Base-by-base conservation (phyloP, 305 asterid species). In the Fraxinus albicans region DNA sequence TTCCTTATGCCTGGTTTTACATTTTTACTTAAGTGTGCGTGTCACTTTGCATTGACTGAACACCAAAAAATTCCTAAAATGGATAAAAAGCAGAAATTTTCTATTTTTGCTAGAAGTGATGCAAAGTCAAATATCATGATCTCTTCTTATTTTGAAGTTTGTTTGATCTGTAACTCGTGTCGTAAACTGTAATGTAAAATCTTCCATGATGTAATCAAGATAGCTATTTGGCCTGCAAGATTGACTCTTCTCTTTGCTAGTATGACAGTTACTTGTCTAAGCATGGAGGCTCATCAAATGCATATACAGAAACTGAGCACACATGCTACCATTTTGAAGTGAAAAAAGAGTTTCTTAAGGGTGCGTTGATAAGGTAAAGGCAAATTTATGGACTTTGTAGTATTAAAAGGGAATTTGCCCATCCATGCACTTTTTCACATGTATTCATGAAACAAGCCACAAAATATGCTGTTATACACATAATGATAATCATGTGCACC, bases 201-300 rank as follows among this genome's bases (percentile, higher is more conserved):
- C 77, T 82, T 60, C 53, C 80, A 60, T 75, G 79, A 34, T 74
- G 74, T 58, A 29, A 67, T 83, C 85, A 65, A 77, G n/a, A 27
- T 21, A 87, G 53, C 67, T 73, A 33, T 69, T 83, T 81, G 79
- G 81, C 40, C 78, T 73, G 38, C 80, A 80, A 77, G 80, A 87
- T 84, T 89, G 89, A 89, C 92, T 80, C 79, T 86, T 88, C 80
- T 76, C 77, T 83, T 89, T 87, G 86, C 85, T 90, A 96, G 99
- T 96, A 96, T 90, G 99, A 93, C 73, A 94, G 98, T 91, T 96
- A 89, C 92, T 90, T 96, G 93, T 94, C 99, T 79, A 93, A 94
- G 92, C 99, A 91, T 84, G 99, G 99, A 83, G 99, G 99, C n/a
- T 91, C 97, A n/a, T 96, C 99, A 77, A 96, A 96, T 89, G 99